Conservation (phyloP, 768 basidiomycete species). For the Coprinopsis sp. region DNA sequence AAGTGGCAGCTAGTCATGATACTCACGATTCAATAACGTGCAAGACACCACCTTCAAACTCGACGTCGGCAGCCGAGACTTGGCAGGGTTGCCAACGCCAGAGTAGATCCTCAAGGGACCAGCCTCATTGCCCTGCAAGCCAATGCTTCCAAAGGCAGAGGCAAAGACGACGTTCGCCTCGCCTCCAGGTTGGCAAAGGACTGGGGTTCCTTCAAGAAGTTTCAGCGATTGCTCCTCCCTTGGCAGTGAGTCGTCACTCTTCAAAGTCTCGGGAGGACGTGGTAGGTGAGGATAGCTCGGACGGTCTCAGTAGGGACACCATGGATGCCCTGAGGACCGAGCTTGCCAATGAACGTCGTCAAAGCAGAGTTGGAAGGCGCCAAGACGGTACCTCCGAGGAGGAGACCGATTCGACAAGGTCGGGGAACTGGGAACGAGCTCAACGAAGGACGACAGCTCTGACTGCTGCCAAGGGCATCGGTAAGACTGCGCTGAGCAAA, state of each 20-base stretch:
- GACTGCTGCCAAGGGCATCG: not conserved
- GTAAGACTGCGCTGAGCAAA: too few species aligned
- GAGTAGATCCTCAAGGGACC: constrained; percentile 5
- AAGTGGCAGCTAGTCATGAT: not conserved
- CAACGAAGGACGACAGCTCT: not conserved
- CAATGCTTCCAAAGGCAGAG: constrained; percentile 4
- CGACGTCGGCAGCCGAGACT: not conserved
- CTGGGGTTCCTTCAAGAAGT: not conserved
- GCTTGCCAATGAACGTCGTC: not conserved
- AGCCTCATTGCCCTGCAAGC: not conserved
- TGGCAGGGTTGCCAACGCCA: constrained; percentile 2
- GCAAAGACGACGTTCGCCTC: constrained; percentile 6
- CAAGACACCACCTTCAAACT: constrained; percentile 5
- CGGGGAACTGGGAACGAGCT: not conserved
- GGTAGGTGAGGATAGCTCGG: constrained; percentile 1
- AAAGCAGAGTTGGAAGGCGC: constrained; percentile 1
- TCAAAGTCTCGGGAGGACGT: not conserved
- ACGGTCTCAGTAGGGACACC: not conserved
- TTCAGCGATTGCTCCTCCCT: not conserved
- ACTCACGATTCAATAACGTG: constrained; percentile 10
- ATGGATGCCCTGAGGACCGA: not conserved
- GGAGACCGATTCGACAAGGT: not conserved
- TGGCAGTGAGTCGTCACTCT: not conserved
- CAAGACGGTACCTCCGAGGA: constrained; percentile 1
- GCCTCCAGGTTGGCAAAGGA: constrained; percentile 3